Evolutionary conservation across 495 filamentous ascomycete species (phyloP), one percentile per base, ranked within the genome.

Genomic region (Cryomyces minteri): DNA sequence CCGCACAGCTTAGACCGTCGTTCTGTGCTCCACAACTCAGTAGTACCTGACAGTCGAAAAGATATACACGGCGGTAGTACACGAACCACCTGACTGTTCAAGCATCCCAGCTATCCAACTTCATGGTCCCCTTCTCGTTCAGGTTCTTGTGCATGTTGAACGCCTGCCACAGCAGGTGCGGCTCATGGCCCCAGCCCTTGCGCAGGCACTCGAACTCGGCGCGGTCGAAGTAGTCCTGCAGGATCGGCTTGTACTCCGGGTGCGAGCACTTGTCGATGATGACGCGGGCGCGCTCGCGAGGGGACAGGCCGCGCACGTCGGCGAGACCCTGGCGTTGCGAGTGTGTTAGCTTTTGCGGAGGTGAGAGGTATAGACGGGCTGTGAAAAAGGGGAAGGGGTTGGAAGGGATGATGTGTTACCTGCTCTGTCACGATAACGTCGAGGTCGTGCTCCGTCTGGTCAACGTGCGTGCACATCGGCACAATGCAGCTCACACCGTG

Each of bases 61-160:
- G 18, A 25, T 25, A 25, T 25, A 25, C 18, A 25, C 18, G 18
- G 18, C 18, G 18, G 18, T 25, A 25, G 18, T 25, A 25, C 18
- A 25, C 34, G 34, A 38, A 38, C 34, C 34, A 38, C 9, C 3
- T 14, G 9, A 38, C 9, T 38, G 9, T 38, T 45, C 14, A 38
- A 9, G 11, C 12, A 41, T 66, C 66, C 74, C 74, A 79, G 32
- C 61, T 69, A 12, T 64, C 57, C 48, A 85, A 78, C 63, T 76
- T 79, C 87, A 93, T 93, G 49, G 81, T 88, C 18, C 85, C 84
- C 57, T 84, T 75, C 66, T 82, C 75, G 48, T 74, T 61, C 44
- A 94, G 63, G 45, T 82, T 79, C 67, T 79, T 76, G 62, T 93
- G 86, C 84, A 92, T 86, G 60, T 90, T 82, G 62, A 92, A 92